A percentile compares a stretch with the other conserved stretches of the same genome.
These are phyloP conservation scores for Pythium folliculosum DNA, from an alignment of 352 stramenopile species.

Conservation along the genomic window DNA sequence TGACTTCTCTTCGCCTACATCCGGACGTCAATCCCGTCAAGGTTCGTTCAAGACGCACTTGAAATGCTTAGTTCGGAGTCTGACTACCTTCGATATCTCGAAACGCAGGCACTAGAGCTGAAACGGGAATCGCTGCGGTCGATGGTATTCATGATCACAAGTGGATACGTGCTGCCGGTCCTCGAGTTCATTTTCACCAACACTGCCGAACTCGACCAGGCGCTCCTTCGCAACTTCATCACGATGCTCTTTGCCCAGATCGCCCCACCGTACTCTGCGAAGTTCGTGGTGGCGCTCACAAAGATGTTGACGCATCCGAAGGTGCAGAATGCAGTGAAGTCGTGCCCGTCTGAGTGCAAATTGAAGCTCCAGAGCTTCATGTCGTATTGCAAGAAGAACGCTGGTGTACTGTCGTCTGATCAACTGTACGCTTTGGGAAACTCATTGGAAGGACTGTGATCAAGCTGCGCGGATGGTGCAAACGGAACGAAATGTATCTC, in stretches of 20 bases:
- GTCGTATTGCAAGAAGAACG: constrained; percentile 70
- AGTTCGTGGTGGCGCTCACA: constrained; percentile 69
- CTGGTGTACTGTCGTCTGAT: constrained; percentile 53
- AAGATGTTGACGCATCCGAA: constrained; percentile 85
- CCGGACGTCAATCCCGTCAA: constrained; percentile 86
- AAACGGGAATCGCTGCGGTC: constrained; percentile 83
- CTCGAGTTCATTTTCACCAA: constrained; percentile 84
- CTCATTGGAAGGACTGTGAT: constrained; percentile 42
- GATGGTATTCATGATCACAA: constrained; percentile 89
- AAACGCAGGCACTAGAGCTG: constrained; percentile 59
- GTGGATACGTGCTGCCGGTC: constrained; percentile 82
- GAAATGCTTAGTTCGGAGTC: background rate
- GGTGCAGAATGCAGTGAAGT: constrained; percentile 81
- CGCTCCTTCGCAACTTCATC: constrained; percentile 84
- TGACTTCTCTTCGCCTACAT: constrained; percentile 72
- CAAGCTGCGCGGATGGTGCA: background rate
- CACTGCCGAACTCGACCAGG: constrained; percentile 80
- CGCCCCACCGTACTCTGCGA: constrained; percentile 71
- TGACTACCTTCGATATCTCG: background rate
- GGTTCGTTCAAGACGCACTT: constrained; percentile 25
- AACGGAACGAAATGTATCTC: background rate
- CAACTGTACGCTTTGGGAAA: constrained; percentile 63
- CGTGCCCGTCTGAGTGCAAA: constrained; percentile 76
- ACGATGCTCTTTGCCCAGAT: constrained; percentile 78
- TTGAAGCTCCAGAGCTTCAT: constrained; percentile 71